A percentile compares a stretch with the other conserved stretches of the same genome.
Conservation (phyloP, 2,329 filamentous ascomycete species). For the Kalaharituber pfeilii region DNA sequence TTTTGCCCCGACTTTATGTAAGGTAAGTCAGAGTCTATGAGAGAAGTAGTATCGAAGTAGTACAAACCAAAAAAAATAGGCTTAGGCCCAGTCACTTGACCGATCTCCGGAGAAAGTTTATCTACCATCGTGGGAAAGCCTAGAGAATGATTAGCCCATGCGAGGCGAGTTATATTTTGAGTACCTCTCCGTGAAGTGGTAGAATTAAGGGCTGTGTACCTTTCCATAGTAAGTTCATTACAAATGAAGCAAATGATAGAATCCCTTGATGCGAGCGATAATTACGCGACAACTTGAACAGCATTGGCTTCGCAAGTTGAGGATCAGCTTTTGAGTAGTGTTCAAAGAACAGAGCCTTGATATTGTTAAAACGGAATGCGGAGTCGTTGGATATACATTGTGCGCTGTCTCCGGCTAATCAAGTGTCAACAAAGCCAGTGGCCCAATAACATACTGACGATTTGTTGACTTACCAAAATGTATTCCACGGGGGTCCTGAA, state of each 20-base stretch:
- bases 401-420: slow-evolving; percentile 22
- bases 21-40: background rate
- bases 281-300: slow-evolving; percentile 24
- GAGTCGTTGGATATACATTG: slow-evolving; percentile 27
- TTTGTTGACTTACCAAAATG: slow-evolving; percentile 22
- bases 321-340: slow-evolving; percentile 15
- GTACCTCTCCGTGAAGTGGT: too few species aligned
- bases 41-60: background rate
- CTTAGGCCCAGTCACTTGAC: slow-evolving; percentile 22
- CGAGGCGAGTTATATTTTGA: background rate
- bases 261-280: slow-evolving; percentile 27
- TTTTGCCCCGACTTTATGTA: background rate
- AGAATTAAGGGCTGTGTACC: slow-evolving; percentile 14
- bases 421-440: too few species aligned
- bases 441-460: too few species aligned
- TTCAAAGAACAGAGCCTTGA: slow-evolving; percentile 24
- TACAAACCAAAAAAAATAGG: slow-evolving; percentile 14
- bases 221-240: slow-evolving; percentile 22
- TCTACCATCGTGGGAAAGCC: slow-evolving; percentile 24
- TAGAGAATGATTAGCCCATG: background rate
- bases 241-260: slow-evolving; percentile 23
- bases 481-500: slow-evolving; percentile 21
- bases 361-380: slow-evolving; percentile 25
- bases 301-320: slow-evolving; percentile 14
- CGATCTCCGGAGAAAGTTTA: slow-evolving; percentile 23